Percentiles rank a stretch among this genome's conserved stretches.
phyloP scores from a whole-genome alignment of 2,329 filamentous ascomycete species.

The Drechslera avenae region DNA sequence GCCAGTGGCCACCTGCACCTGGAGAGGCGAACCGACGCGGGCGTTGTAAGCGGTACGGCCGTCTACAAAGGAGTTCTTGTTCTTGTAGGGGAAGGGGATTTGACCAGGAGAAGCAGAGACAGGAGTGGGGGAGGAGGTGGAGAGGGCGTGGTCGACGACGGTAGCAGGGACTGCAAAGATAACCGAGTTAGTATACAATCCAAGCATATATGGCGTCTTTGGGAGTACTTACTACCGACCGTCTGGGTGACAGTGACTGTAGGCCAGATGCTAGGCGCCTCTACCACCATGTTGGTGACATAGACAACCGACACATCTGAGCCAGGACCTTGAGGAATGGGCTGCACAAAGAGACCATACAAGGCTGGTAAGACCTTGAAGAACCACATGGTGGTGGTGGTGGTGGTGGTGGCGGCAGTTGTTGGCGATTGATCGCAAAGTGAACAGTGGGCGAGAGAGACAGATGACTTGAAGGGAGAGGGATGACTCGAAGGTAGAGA shows the following conservation, averaged over 20 bases:
- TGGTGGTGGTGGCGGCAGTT: too few relatives aligned
- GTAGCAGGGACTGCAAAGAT: slow-evolving; percentile 3
- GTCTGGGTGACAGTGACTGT: slow-evolving; percentile 9
- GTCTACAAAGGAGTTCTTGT: neutral
- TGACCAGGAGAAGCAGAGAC: neutral
- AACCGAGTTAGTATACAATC: neutral
- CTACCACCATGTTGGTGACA: neutral
- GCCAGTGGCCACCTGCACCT: too few relatives aligned
- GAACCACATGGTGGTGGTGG: slow-evolving; percentile 3
- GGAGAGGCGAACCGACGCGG: too few relatives aligned
- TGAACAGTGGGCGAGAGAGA: too few relatives aligned
- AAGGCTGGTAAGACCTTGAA: slow-evolving; percentile 2
- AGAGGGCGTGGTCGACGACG: neutral
- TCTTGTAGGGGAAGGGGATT: neutral
- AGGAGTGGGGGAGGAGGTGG: neutral
- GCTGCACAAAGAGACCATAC: neutral
- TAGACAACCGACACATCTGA: neutral
- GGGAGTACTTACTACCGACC: slow-evolving; percentile 8
- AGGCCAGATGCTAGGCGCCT: slow-evolving; percentile 3
- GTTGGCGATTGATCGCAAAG: too few relatives aligned
- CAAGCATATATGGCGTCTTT: neutral
- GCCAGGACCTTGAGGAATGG: neutral
- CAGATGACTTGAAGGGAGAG: too few relatives aligned
- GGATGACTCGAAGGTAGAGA: too few relatives aligned
- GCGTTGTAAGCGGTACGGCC: too few relatives aligned